Evolutionary conservation across 2,329 filamentous ascomycete genomes (phyloP), one percentile per base, ranked within the genome.

Genomic region (Hypomyces rosellus): DNA sequence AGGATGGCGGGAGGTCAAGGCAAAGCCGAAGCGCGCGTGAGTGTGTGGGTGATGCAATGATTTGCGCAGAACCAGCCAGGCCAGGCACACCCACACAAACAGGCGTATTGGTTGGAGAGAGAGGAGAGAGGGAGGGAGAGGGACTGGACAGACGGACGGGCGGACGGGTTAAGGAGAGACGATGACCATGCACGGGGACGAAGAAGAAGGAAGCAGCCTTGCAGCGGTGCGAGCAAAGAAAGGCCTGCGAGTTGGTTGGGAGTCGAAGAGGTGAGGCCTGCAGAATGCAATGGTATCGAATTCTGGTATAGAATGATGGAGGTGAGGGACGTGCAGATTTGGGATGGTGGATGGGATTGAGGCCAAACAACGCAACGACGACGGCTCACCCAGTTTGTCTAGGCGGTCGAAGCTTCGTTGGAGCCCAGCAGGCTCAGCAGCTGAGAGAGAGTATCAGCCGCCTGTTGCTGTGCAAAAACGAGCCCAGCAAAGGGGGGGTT

Each of bases 41-140:
- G 48, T 50, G 48, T 34, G 47, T 34, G 41, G 54, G 59, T 60
- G 61, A 63, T 63, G 62, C 61, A 63, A 63, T 61, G 57, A 49
- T 48, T 45, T 48, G 51, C 51, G 44, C 53, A 50, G 49, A 53
- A 43, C 40, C 43, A 36, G 20, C 3, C 20, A n/a, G 45, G 37
- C 46, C 44, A 39, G 34, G 45, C 45, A 46, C 45, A 39, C 46
- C 25, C 46, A 43, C 25, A 30, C 25, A 30, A 30, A 11, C 25
- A 30, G 25, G 25, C 9, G 25, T 30, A 30, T 30, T 30, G 25
- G 25, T 30, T 30, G 25, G 25, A 15, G 16, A 40, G 39, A 9
- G n/a, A 25, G 25, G 30, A 44, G 47, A 20, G 47, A 44, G 15
- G 15, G 20, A 15, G 16, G 34, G 47, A 34, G 47, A 44, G 15